These are phyloP conservation scores for Melaleuca alternifolia DNA, from an alignment of 345 rosid genomes.

Conservation along the genomic window DNA sequence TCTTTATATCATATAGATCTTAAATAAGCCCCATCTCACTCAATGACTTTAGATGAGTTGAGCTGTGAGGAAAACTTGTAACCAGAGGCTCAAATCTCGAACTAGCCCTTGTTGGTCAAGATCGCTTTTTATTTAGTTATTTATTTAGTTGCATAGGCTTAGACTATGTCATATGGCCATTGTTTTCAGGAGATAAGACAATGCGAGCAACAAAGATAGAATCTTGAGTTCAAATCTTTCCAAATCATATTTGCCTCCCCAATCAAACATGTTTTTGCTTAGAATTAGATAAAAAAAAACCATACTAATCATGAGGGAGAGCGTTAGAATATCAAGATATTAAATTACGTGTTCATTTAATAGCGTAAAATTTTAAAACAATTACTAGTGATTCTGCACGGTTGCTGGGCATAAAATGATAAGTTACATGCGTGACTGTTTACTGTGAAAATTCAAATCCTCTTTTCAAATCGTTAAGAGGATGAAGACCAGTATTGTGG, in stretches of 20 bases:
- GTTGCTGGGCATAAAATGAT: background rate
- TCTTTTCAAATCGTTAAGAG: too few relatives aligned
- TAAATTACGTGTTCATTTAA: too few relatives aligned
- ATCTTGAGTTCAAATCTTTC: too few relatives aligned
- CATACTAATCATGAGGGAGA: too few relatives aligned
- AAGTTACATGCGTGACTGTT: background rate
- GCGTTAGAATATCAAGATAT: too few relatives aligned
- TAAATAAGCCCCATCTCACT: background rate
- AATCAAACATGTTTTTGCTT: too few relatives aligned
- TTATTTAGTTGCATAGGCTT: background rate
- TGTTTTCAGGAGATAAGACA: background rate
- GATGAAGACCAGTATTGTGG: background rate
- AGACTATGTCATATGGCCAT: background rate
- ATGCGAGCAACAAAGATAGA: background rate
- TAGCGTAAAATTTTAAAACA: too few relatives aligned
- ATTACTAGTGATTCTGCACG: too few relatives aligned
- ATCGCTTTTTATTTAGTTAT: background rate
- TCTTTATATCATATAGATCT: background rate
- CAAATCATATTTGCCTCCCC: too few relatives aligned
- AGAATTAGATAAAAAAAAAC: too few relatives aligned
- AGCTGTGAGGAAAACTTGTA: background rate
- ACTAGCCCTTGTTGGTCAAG: background rate
- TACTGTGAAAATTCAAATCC: rapidly evolving
- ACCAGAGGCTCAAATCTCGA: background rate
- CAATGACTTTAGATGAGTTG: background rate